phyloP scores from a whole-genome alignment of 352 stramenopile genomes.

The Phytophthora pini region DNA sequence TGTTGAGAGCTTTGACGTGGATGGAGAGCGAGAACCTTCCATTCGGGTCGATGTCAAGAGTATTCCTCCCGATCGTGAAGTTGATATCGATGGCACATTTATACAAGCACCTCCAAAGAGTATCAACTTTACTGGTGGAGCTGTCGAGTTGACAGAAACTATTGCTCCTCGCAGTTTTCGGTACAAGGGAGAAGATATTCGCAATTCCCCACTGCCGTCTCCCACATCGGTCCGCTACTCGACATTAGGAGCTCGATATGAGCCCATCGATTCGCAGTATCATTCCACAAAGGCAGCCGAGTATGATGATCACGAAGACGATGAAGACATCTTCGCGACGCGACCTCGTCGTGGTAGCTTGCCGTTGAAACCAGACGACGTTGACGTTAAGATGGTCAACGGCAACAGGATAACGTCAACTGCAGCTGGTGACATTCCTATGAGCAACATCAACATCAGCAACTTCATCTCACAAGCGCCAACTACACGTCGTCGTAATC shows the following conservation, averaged over 20 bases:
- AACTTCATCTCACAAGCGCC: slow-evolving; percentile 30
- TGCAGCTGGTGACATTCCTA: slow-evolving; percentile 30
- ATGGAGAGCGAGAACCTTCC: slow-evolving; percentile 48
- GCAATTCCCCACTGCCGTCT: slow-evolving; percentile 47
- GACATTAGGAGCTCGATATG: slow-evolving; percentile 69
- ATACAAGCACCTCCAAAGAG: slow-evolving; percentile 61
- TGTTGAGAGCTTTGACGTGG: slow-evolving; percentile 63
- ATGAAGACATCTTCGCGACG: slow-evolving; percentile 36
- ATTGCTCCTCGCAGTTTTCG: slow-evolving; percentile 69
- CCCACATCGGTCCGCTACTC: slow-evolving; percentile 53
- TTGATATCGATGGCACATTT: slow-evolving; percentile 40
- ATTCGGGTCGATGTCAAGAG: slow-evolving; percentile 63
- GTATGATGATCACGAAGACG: slow-evolving; percentile 61
- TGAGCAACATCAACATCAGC: slow-evolving; percentile 42
- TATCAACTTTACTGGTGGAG: slow-evolving; percentile 71
- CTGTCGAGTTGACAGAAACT: slow-evolving; percentile 57
- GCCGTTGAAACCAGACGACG: slow-evolving; percentile 32
- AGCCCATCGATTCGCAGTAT: slow-evolving; percentile 72
- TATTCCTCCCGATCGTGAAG: slow-evolving; percentile 54
- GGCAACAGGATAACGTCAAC: slow-evolving; percentile 6
- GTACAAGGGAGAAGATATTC: slow-evolving; percentile 56
- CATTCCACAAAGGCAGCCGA: slow-evolving; percentile 76
- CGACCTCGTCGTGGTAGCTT: slow-evolving; percentile 49
- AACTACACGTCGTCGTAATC: slow-evolving; percentile 12
- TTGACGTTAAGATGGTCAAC: slow-evolving; percentile 25